phyloP scores from a whole-genome alignment of 192 early-diverging fungal species.

The Coemansia sp. region DNA sequence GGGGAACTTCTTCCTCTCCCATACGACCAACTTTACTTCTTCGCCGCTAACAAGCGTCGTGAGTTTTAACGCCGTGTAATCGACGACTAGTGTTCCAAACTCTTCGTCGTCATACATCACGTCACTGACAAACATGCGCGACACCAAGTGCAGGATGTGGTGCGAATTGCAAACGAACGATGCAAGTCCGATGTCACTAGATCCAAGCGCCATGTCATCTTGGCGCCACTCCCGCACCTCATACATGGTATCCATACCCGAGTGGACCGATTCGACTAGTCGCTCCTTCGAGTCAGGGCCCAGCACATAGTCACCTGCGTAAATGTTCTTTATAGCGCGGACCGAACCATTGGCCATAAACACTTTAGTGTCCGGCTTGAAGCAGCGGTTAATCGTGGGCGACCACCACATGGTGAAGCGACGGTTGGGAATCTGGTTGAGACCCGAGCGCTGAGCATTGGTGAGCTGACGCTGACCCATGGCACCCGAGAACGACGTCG shows the following conservation, averaged over 20 bases:
- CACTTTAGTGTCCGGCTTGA: slow-evolving; percentile 58
- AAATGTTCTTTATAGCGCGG: slow-evolving; percentile 22
- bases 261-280: slow-evolving; percentile 22
- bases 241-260: slow-evolving; percentile 29
- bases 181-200: too few species aligned
- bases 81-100: slow-evolving; percentile 3
- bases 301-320: slow-evolving; percentile 27
- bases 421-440: slow-evolving; percentile 99
- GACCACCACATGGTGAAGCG: slow-evolving; percentile 99
- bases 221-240: slow-evolving; percentile 20
- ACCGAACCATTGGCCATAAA: slow-evolving; percentile 57
- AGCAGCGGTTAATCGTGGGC: slow-evolving; percentile 90
- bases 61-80: background rate
- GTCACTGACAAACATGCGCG: background rate
- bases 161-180: slow-evolving; percentile 30
- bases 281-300: slow-evolving; percentile 35
- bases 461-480: slow-evolving; percentile 98
- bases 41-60: background rate
- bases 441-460: slow-evolving; percentile 95
- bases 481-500: slow-evolving; percentile 73
- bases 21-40: slow-evolving; percentile 1
- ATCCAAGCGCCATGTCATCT: background rate
- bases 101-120: background rate
- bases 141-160: slow-evolving; percentile 32
- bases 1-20: background rate